Evolutionary conservation across 2,329 filamentous ascomycete species (phyloP).

Genomic region (Claviceps arundinis): DNA sequence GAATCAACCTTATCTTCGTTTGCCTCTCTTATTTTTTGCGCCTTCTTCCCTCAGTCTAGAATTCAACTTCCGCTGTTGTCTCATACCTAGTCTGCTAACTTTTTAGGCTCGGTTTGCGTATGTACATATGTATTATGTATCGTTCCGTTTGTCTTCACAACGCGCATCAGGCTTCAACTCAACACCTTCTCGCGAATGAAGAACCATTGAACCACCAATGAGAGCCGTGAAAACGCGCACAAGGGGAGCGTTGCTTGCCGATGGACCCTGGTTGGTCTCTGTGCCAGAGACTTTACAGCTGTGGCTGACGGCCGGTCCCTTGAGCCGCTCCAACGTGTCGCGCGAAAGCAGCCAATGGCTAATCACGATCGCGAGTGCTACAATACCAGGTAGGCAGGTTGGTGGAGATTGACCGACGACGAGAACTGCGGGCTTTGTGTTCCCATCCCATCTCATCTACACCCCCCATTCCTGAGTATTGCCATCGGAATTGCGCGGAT

Average conservation of each 20-base stretch:
- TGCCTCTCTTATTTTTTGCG: no score
- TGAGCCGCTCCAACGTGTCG: no score
- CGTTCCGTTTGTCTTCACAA: no score
- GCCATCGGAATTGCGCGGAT: not conserved
- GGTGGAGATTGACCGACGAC: not conserved
- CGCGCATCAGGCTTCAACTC: no score
- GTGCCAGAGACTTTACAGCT: not conserved
- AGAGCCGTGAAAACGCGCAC: slow-evolving; percentile 1
- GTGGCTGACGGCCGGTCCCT: not conserved
- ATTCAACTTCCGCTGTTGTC: no score
- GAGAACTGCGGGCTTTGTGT: not conserved
- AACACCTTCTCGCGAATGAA: not conserved
- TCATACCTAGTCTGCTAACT: no score
- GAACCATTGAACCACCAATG: slow-evolving; percentile 1
- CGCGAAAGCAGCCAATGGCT: not conserved
- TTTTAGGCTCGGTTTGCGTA: no score
- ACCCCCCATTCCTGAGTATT: not conserved
- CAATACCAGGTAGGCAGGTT: not conserved
- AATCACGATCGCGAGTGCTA: slow-evolving; percentile 1
- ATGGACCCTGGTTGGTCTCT: not conserved
- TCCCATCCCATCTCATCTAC: not conserved
- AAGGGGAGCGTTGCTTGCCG: not conserved
- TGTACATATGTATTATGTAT: no score
- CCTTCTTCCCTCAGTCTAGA: no score
- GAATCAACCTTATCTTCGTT: no score